Percentiles rank a stretch among this genome's conserved stretches.
These are phyloP conservation scores for Pistacia atlantica DNA, from an alignment of 345 rosid genomes.

Conservation along the genomic window DNA sequence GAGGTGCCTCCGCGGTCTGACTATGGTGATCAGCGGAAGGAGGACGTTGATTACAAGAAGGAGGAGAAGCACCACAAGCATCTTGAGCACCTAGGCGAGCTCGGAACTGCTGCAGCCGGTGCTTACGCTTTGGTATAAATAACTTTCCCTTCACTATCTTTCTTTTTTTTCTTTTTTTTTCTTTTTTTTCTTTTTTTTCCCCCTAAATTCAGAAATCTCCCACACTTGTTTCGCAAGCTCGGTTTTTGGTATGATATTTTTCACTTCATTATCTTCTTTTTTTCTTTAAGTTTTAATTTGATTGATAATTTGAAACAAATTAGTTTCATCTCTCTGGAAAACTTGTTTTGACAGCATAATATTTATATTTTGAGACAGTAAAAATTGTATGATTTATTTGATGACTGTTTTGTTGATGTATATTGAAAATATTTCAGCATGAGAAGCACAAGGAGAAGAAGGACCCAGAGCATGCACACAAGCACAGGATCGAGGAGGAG, in stretches of 20 bases:
- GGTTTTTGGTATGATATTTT: too few species aligned
- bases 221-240: too few species aligned
- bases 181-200: too few species aligned
- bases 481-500: slow-evolving; percentile 65
- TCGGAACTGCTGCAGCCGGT: slow-evolving; percentile 46
- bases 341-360: background rate
- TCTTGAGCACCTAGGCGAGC: slow-evolving; percentile 52
- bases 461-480: slow-evolving; percentile 64
- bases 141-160: background rate
- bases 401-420: background rate
- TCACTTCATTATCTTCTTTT: background rate
- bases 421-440: slow-evolving; percentile 23
- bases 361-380: background rate
- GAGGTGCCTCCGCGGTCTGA: background rate
- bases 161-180: background rate
- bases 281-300: background rate
- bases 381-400: too few species aligned
- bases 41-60: slow-evolving; percentile 36
- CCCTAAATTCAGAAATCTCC: too few species aligned
- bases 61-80: slow-evolving; percentile 74
- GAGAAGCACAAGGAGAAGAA: slow-evolving; percentile 54
- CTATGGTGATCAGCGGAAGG: background rate
- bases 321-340: background rate
- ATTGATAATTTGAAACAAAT: too few species aligned
- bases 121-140: slow-evolving; percentile 54